Evolutionary conservation across 768 basidiomycete species (phyloP), one percentile per base, ranked within the genome.

Genomic region (Mycena galericulata): DNA sequence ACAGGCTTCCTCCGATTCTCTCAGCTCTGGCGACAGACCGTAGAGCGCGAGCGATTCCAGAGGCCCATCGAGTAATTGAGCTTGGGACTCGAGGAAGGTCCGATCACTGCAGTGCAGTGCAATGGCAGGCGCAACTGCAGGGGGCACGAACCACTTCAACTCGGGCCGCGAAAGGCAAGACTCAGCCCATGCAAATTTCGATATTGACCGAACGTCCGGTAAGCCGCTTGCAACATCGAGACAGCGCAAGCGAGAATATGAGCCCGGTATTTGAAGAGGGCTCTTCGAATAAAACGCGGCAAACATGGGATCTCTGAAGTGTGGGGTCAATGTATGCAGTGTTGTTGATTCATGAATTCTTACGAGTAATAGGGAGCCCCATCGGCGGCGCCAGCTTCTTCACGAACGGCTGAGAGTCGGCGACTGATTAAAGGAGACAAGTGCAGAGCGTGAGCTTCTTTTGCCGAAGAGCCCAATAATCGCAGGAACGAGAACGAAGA

Each of bases 141-240:
- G 83, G n/a, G 95, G 94, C 20, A 94, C 84, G 79, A 91, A 94
- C 91, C 96, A 98, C 71, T 90, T 90, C 71, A 96, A 85, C 17
- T 88, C 88, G 2, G 88, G 89, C 41, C 94, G 89, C 41, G 94
- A 96, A 30, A 98, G 81, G 75, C 90, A 94, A 2, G 96, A 96
- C n/a, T 83, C 77, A 62, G 84, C 79, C 92, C 95, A 97, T 15
- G 84, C 82, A 22, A 81, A 78, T 20, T 76, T 76, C 10, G 91
- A 85, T 73, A 97, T 92, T n/a, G 84, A 81, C n/a, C 75, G 75
- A 22, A 96, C 83, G 17, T 80, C 77, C 2, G 90, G 89, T 26
- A 90, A 79, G 27, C 78, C 83, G 32, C 82, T 78, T 11, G 85
- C 81, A 20, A 72, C 69, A 58, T 81, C 77, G 1, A 84, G 74